Base-by-base conservation (phyloP, 1,139 yeast genomes). In the Candida tetrigidarum region DNA sequence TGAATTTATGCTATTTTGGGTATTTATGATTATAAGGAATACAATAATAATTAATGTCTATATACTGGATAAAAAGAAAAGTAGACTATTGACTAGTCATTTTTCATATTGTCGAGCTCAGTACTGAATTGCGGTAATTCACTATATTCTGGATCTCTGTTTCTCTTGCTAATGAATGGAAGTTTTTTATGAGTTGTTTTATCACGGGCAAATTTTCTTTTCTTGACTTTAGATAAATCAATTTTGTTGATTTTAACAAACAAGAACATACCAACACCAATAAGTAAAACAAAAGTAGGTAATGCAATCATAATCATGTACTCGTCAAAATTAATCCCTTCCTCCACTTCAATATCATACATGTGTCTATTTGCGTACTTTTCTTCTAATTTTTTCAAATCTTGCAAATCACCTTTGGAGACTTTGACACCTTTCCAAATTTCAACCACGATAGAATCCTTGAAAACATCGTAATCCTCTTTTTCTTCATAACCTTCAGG, bases 251-350 rank as follows among this genome's bases (percentile, higher is more conserved):
- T 48, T 54, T 67, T 70, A 10, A 84, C 74, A 60, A 86, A 85
- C 47, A 82, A 55, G 59, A 84, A 86, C 86, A 86, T 83, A 36
- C 74, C 70, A 37, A 83, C 67, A 2, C 78, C 83, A 18, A 83
- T 77, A 23, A 86, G 52, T n/a, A 81, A 64, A 25, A 86, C 89
- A 46, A 78, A 72, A 0, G 88, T 78, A n/a, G 96, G 96, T 60
- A 87, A 76, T 7, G 86, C 71, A 67, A 81, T 67, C 56, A 87
- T 71, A 38, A 82, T 78, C 52, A 84, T 74, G 57, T 86, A 85
- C 57, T 84, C 85, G 58, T 84, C 86, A 50, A 81, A 81, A 51
- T 82, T 83, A 47, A 78, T 68, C 1, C 77, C 77, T 43, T 84
- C 81, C 41, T 84, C 88, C 14, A 73, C 60, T 44, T 79, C 82